Percentiles rank a stretch among this genome's conserved stretches.
Conservation (phyloP, 441 rosid genomes). For the Pelargonium exstipulatum region DNA sequence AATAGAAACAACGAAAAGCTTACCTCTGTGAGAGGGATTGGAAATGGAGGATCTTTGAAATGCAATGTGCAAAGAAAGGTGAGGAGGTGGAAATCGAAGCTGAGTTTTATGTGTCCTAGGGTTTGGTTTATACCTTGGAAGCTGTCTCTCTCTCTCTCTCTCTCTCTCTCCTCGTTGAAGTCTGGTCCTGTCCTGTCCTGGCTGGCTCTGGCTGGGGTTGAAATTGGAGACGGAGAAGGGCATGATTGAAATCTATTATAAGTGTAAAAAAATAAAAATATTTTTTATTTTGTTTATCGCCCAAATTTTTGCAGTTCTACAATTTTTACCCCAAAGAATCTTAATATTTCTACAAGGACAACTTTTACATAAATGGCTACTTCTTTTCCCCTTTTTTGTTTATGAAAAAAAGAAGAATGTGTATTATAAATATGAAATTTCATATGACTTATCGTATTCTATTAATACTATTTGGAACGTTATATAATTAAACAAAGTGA, state of each 20-base stretch:
- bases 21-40: constrained; percentile 18
- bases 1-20: constrained; percentile 11
- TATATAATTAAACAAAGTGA: too few relatives aligned
- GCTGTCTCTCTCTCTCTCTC: not conserved
- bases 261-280: not conserved
- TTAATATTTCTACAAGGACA: too few relatives aligned
- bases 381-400: too few relatives aligned
- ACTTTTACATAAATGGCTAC: too few relatives aligned
- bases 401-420: too few relatives aligned
- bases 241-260: constrained; percentile 17
- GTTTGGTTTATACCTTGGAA: constrained; percentile 12
- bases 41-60: constrained; percentile 42
- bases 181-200: not conserved
- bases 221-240: constrained; percentile 11
- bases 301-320: not conserved
- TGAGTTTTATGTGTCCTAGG: constrained; percentile 15
- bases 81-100: constrained; percentile 17
- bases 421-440: too few relatives aligned
- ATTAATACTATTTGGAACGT: too few relatives aligned
- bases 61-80: constrained; percentile 21
- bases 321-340: not conserved
- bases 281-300: not conserved
- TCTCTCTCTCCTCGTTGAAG: not conserved
- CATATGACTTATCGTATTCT: too few relatives aligned
- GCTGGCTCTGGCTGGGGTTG: constrained; percentile 17